Conservation (phyloP, 2,329 filamentous ascomycete genomes). For the Penicillium rolfsii region DNA sequence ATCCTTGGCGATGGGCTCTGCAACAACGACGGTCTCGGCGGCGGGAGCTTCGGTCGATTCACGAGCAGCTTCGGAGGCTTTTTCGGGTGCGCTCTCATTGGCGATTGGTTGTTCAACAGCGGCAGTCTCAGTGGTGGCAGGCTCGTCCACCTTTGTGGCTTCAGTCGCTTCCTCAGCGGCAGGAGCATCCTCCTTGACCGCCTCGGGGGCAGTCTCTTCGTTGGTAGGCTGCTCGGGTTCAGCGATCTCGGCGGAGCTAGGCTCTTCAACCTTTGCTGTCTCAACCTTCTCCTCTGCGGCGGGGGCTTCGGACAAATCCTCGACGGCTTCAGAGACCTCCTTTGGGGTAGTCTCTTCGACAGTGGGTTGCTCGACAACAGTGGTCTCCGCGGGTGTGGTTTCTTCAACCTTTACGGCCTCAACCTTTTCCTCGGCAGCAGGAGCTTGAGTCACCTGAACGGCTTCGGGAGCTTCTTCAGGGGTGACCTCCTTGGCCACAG, state of each 20-base stretch:
- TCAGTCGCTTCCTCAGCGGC: background rate
- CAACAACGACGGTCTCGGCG: background rate
- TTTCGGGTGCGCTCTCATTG: background rate
- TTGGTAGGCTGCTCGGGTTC: conserved; percentile 6
- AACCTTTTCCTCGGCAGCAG: background rate
- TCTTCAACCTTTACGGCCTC: background rate
- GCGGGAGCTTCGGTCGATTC: background rate
- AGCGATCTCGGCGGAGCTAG: too few relatives aligned
- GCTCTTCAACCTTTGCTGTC: background rate
- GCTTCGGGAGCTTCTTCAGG: background rate
- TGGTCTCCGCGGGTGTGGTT: background rate
- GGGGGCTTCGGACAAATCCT: background rate
- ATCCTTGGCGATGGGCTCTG: background rate
- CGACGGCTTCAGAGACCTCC: background rate
- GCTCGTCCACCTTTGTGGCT: background rate
- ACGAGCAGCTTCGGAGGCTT: background rate
- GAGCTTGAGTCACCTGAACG: background rate
- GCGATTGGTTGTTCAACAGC: background rate
- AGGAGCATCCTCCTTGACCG: background rate
- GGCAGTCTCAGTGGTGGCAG: background rate
- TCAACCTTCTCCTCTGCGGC: background rate
- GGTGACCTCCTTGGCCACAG: background rate
- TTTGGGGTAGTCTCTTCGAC: conserved; percentile 17
- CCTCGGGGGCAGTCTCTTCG: conserved; percentile 14
- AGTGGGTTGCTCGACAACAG: background rate